Conservation (phyloP, 805 yeast species). For the Yamadazyma endophytica region DNA sequence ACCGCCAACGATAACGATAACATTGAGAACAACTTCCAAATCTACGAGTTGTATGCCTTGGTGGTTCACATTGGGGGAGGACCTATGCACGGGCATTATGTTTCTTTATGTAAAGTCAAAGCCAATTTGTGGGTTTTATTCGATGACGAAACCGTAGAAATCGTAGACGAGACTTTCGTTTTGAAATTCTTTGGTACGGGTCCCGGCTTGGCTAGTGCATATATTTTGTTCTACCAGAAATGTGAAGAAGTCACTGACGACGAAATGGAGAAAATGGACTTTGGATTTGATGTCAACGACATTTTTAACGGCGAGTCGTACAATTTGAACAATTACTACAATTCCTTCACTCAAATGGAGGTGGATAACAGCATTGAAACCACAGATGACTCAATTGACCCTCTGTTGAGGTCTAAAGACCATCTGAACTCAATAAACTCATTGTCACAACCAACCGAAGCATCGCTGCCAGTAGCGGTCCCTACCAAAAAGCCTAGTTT, state of each 20-base stretch:
- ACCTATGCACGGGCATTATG: constrained; percentile 96
- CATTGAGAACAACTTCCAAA: constrained; percentile 38
- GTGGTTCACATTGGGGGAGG: constrained; percentile 97
- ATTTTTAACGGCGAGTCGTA: constrained; percentile 33
- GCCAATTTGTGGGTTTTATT: constrained; percentile 84
- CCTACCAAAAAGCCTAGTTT: constrained; percentile 11
- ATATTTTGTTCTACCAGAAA: constrained; percentile 72
- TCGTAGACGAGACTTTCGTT: constrained; percentile 79
- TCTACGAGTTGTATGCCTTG: constrained; percentile 79
- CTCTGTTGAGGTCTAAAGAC: too few species aligned
- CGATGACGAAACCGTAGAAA: constrained; percentile 93
- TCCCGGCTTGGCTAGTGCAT: constrained; percentile 87
- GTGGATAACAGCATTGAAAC: too few species aligned
- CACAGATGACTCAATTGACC: too few species aligned
- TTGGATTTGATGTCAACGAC: constrained; percentile 28
- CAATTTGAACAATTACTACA: too few species aligned
- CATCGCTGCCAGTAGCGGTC: too few species aligned
- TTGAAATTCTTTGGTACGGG: constrained; percentile 84
- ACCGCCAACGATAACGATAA: constrained; percentile 38
- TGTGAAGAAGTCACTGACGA: constrained; percentile 42
- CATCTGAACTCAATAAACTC: too few species aligned
- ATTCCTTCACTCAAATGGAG: too few species aligned
- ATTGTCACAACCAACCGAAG: too few species aligned
- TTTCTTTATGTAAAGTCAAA: constrained; percentile 75
- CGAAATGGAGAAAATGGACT: constrained; percentile 22